A percentile compares a stretch with the other conserved stretches of the same genome.
phyloP scores from a whole-genome alignment of 768 basidiomycete species.

The Termitomyces sp. region DNA sequence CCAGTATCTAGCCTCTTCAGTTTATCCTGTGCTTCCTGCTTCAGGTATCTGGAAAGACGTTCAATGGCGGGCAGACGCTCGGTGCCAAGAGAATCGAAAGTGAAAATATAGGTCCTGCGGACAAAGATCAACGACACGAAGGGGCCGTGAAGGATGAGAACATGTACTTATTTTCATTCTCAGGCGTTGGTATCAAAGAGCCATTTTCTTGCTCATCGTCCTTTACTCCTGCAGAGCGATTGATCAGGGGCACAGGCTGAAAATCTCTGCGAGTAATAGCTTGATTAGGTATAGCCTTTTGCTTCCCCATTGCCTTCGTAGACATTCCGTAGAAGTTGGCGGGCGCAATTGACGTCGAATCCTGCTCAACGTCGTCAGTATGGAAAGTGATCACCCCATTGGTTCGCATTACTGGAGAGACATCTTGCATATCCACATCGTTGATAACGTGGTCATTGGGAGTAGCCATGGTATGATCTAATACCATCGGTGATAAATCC shows the following conservation, averaged over 20 bases:
- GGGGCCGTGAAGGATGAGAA: not conserved
- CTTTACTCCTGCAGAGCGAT: not conserved
- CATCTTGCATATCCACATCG: constrained; percentile 10
- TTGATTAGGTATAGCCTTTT: constrained; percentile 11
- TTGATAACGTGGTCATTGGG: not conserved
- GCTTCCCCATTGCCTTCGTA: constrained; percentile 14
- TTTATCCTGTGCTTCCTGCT: constrained; percentile 76
- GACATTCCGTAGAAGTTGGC: constrained; percentile 10
- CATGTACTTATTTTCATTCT: constrained; percentile 1
- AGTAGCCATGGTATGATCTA: constrained; percentile 1
- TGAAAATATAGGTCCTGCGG: constrained; percentile 73
- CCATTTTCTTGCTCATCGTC: constrained; percentile 1
- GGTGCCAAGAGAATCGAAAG: constrained; percentile 82
- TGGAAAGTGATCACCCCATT: not conserved
- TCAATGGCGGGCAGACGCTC: constrained; percentile 62
- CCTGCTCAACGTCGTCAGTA: not conserved
- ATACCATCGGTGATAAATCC: constrained; percentile 5
- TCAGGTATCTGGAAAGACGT: constrained; percentile 62
- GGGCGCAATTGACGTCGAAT: not conserved
- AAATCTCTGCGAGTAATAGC: not conserved
- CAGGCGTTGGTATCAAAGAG: not conserved
- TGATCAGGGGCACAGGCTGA: not conserved
- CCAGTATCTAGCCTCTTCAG: constrained; percentile 30
- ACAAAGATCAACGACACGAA: constrained; percentile 3
- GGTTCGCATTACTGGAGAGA: not conserved